Percentiles rank a stretch among this genome's conserved stretches.
phyloP scores from a whole-genome alignment of 1,139 yeast species.

The Sugiyamaella pinicola region DNA sequence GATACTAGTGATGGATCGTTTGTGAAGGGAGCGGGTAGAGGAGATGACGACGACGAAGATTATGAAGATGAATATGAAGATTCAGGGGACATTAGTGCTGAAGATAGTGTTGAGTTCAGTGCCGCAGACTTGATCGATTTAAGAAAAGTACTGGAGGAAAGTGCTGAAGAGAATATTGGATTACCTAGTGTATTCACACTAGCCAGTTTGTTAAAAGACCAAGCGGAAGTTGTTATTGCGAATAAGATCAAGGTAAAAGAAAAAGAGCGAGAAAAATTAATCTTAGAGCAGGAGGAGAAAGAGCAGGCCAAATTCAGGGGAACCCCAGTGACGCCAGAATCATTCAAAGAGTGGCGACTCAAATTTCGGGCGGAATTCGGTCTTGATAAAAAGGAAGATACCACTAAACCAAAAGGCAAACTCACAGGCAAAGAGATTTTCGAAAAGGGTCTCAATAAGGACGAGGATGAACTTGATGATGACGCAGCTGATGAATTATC shows the following conservation, averaged over 20 bases:
- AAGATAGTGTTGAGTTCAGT: conserved; percentile 31
- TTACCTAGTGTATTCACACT: conserved; percentile 86
- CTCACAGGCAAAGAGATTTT: conserved; percentile 87
- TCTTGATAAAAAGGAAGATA: conserved; percentile 54
- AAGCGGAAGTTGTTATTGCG: conserved; percentile 67
- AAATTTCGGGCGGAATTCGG: conserved; percentile 58
- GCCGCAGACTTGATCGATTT: conserved; percentile 45
- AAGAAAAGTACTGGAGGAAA: conserved; percentile 49
- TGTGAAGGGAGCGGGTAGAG: conserved; percentile 45
- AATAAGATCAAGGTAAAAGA: conserved; percentile 59
- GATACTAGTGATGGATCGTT: conserved; percentile 43
- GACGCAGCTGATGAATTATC: conserved; percentile 31
- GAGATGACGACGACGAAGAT: conserved; percentile 46
- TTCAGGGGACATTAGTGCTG: conserved; percentile 31
- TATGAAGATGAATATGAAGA: conserved; percentile 38
- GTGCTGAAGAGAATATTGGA: conserved; percentile 73
- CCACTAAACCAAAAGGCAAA: conserved; percentile 67
- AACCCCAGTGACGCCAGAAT: conserved; percentile 75
- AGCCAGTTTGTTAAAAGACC: conserved; percentile 74
- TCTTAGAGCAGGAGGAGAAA: conserved; percentile 65
- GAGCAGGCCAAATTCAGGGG: conserved; percentile 75
- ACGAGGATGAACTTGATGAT: conserved; percentile 53
- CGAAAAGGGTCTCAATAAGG: conserved; percentile 81
- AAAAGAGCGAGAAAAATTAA: conserved; percentile 57
- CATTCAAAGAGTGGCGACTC: conserved; percentile 69